phyloP scores from a whole-genome alignment of 2,329 filamentous ascomycete species.

The Pyrenophora graminea region DNA sequence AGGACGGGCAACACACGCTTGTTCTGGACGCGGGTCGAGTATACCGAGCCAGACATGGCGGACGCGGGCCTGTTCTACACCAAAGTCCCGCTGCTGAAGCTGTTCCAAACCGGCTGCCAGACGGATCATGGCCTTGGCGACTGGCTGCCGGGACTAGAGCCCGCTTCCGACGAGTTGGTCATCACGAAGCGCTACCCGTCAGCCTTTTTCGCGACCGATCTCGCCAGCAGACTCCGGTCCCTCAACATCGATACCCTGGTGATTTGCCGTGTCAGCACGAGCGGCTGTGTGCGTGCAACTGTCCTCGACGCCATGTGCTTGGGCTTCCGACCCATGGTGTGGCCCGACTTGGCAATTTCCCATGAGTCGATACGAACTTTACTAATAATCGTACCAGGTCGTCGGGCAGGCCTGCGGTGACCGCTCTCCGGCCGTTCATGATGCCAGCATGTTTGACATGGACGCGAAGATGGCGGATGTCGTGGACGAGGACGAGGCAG shows the following conservation, averaged over 20 bases:
- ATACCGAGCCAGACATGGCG: constrained; percentile 50
- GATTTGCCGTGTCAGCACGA: constrained; percentile 55
- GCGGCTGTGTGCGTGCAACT: constrained; percentile 53
- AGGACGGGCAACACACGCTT: constrained; percentile 39
- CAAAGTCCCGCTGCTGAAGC: constrained; percentile 50
- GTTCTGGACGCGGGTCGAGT: constrained; percentile 53
- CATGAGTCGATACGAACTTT: constrained; percentile 9
- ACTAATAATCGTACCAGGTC: constrained; percentile 35
- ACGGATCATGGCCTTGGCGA: too few species aligned
- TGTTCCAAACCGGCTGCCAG: constrained; percentile 50
- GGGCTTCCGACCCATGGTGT: constrained; percentile 53
- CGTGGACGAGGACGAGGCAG: constrained; percentile 49
- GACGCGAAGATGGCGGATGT: constrained; percentile 55
- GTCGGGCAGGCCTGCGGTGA: constrained; percentile 55
- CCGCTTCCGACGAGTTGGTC: constrained; percentile 40
- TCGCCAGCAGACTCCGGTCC: constrained; percentile 48
- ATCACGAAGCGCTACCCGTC: constrained; percentile 52
- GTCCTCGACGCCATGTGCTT: constrained; percentile 53
- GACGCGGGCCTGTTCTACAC: constrained; percentile 53
- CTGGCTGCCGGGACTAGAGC: constrained; percentile 49
- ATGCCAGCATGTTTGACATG: constrained; percentile 53
- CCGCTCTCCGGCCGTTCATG: constrained; percentile 50
- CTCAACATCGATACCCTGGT: constrained; percentile 52
- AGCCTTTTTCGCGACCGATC: constrained; percentile 53
- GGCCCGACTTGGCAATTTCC: constrained; percentile 16